These are phyloP conservation scores for Chaetomiaceae sp. DNA, from an alignment of 2,329 filamentous ascomycete genomes.

Conservation along the genomic window DNA sequence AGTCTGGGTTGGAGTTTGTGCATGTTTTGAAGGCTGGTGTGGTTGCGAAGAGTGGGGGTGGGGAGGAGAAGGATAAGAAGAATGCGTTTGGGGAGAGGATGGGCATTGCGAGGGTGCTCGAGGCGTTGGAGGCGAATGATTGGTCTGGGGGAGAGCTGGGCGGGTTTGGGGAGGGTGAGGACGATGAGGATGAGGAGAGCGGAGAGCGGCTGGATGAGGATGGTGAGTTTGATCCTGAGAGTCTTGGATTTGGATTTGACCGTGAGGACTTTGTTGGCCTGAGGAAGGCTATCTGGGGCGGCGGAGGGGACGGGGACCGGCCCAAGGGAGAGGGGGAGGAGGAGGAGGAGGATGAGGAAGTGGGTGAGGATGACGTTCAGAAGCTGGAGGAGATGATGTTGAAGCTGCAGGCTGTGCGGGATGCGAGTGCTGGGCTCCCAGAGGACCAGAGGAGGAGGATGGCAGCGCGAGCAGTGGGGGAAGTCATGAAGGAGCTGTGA, in stretches of 20 bases:
- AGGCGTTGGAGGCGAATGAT: slow-evolving; percentile 62
- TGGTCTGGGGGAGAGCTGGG: slow-evolving; percentile 41
- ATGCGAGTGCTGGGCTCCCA: slow-evolving; percentile 54
- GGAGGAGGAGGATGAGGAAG: slow-evolving; percentile 33
- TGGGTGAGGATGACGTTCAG: slow-evolving; percentile 48
- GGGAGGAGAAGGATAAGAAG: slow-evolving; percentile 34
- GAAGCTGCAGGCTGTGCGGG: slow-evolving; percentile 56
- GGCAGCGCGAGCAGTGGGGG: slow-evolving; percentile 56
- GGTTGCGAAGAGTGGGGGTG: slow-evolving; percentile 9
- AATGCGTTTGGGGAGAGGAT: slow-evolving; percentile 60
- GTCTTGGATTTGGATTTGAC: slow-evolving; percentile 49
- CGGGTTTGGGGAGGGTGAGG: slow-evolving; percentile 28
- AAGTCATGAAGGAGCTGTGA: slow-evolving; percentile 57
- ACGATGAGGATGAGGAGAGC: slow-evolving; percentile 22
- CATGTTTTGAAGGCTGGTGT: slow-evolving; percentile 34
- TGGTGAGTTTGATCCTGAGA: slow-evolving; percentile 41
- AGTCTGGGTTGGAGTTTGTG: slow-evolving; percentile 59
- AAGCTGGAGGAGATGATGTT: slow-evolving; percentile 60
- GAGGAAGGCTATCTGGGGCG: slow-evolving; percentile 47
- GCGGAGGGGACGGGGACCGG: slow-evolving; percentile 26
- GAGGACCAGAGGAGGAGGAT: slow-evolving; percentile 57
- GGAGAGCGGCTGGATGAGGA: slow-evolving; percentile 26
- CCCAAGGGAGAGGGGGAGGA: slow-evolving; percentile 20
- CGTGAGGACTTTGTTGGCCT: slow-evolving; percentile 49
- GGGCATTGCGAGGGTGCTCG: slow-evolving; percentile 53